A percentile compares a stretch with the other conserved stretches of the same genome.
phyloP scores from a whole-genome alignment of 169 alveolate genomes.

The Pseudocohnilembus persalinus region DNA sequence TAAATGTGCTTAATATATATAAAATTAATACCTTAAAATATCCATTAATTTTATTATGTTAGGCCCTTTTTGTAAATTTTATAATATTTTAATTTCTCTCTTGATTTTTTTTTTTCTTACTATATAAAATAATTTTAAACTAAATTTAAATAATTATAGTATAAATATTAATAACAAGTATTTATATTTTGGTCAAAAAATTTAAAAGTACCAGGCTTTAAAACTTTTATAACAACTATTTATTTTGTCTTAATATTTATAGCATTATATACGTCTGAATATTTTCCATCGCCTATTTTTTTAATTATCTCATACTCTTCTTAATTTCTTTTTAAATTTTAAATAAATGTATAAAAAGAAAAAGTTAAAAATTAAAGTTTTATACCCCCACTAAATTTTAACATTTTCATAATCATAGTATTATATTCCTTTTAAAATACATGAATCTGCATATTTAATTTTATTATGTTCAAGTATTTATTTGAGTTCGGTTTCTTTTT shows the following conservation, averaged over 20 bases:
- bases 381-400: slow-evolving; percentile 48
- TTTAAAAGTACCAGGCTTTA: slow-evolving; percentile 54
- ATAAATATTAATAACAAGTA: not conserved
- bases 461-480: slow-evolving; percentile 8
- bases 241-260: slow-evolving; percentile 50
- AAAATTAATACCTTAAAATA: slow-evolving; percentile 63
- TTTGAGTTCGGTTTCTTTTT: not conserved
- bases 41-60: slow-evolving; percentile 52
- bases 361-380: not conserved
- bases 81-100: slow-evolving; percentile 59
- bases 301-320: slow-evolving; percentile 68
- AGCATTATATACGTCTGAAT: slow-evolving; percentile 81
- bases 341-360: slow-evolving; percentile 1
- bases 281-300: slow-evolving; percentile 79
- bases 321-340: slow-evolving; percentile 31
- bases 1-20: too few species aligned
- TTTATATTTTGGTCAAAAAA: not conserved
- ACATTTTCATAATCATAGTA: slow-evolving; percentile 56
- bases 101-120: slow-evolving; percentile 57
- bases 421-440: slow-evolving; percentile 44
- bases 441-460: slow-evolving; percentile 55
- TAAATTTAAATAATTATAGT: not conserved
- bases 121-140: not conserved
- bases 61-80: slow-evolving; percentile 51
- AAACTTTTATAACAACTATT: slow-evolving; percentile 67